These are phyloP conservation scores for Wickerhamiella lipophila DNA, from an alignment of 805 yeast species.

Conservation along the genomic window DNA sequence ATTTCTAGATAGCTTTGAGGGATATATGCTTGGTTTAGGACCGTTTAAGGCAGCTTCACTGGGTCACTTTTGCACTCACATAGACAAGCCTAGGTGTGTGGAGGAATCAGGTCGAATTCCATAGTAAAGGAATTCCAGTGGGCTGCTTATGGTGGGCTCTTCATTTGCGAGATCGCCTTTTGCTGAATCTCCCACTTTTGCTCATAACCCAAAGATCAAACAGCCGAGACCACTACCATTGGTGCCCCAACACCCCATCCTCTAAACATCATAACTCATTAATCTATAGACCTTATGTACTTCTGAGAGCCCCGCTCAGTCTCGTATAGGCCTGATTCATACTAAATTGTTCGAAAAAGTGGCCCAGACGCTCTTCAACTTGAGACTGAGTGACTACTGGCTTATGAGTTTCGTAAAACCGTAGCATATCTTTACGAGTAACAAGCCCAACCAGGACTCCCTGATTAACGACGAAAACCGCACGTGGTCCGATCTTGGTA, in stretches of 20 bases:
- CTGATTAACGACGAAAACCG: constrained; percentile 49
- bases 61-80: too few relatives aligned
- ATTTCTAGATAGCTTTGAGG: too few relatives aligned
- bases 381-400: neutral
- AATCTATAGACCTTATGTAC: neutral
- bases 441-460: constrained; percentile 59
- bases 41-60: too few relatives aligned
- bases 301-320: neutral
- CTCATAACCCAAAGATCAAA: too few relatives aligned
- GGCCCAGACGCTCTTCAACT: neutral
- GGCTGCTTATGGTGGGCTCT: too few relatives aligned
- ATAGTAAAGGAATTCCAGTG: too few relatives aligned
- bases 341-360: neutral
- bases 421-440: constrained; percentile 70
- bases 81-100: too few relatives aligned
- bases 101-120: too few relatives aligned
- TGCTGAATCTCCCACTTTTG: too few relatives aligned
- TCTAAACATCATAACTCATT: neutral
- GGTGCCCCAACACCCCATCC: neutral
- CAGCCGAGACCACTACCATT: too few relatives aligned
- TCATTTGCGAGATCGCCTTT: too few relatives aligned
- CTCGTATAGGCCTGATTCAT: neutral
- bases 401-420: constrained; percentile 19
- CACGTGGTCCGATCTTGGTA: constrained; percentile 65
- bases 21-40: too few relatives aligned